Base-by-base conservation (phyloP, 768 basidiomycete species). In the Suillus hirtellus region DNA sequence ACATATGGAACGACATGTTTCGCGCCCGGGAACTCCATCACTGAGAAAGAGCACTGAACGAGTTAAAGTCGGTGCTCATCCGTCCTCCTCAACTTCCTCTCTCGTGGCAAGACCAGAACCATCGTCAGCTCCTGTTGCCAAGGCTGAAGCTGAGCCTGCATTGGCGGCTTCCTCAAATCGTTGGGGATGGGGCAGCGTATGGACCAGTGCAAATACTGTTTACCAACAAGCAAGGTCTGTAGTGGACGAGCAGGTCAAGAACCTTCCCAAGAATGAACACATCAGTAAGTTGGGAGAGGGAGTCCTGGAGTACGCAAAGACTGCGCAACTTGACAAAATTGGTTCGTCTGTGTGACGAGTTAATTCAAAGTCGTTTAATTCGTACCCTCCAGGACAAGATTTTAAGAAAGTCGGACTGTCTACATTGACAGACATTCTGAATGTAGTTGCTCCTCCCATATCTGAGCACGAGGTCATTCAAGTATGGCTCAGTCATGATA, bases 391-490 rank as follows among this genome's bases (percentile, higher is more conserved):
- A 97, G 95, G 93, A 59, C 85, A 95, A 72, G 96, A 97, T 72
- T 89, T 99, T 70, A 93, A 89, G 72, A 85, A 89, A 59, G 90
- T 92, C 34, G 93, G 95, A 35, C 78, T 96, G 43, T 94, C 93
- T 11, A 95, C 96, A 3, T 79, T 99, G 34, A 93, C 87, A 2
- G 95, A 96, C 63, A 89, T 99, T 62, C 80, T 99, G 59, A 96
- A 98, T 73, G 96, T 90, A 35, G 96, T 99, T 64, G 97, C 97
- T 0, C 97, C 97, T 47, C 97, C 97, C 14, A 99, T 99, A 69
- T 93, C 96, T 31, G 96, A 96, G 74, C 96, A 99, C 73, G 97
- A 99, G 76, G 94, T 98, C 17, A 95, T 99, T 66, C 88, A 97
- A 73, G 89, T 99, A 9, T 94, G 93, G 90, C 79, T 99, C 44